phyloP scores from a whole-genome alignment of 768 basidiomycete genomes.

The Termitomyces heimii region DNA sequence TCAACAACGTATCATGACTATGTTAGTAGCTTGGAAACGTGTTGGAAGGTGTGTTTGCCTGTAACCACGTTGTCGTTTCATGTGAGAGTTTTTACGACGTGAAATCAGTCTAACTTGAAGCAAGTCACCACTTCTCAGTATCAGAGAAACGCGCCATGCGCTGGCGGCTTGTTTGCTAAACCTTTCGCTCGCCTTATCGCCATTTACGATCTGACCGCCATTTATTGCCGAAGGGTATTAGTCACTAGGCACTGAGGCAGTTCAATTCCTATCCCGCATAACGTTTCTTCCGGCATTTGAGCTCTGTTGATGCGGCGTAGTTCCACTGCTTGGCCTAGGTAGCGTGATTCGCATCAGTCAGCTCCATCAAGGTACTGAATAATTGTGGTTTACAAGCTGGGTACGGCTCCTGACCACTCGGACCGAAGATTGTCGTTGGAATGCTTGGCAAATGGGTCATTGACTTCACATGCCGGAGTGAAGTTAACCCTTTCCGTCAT shows the following conservation, averaged over 20 bases:
- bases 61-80: constrained; percentile 1
- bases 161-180: background rate
- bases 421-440: background rate
- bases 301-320: background rate
- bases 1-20: background rate
- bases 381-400: background rate
- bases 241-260: background rate
- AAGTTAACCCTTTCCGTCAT: background rate
- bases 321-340: background rate
- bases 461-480: background rate
- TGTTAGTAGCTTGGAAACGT: background rate
- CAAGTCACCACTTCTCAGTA: background rate
- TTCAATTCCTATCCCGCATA: background rate
- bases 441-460: background rate
- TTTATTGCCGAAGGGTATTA: background rate
- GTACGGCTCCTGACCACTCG: background rate
- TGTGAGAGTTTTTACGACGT: background rate
- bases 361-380: background rate
- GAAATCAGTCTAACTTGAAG: background rate
- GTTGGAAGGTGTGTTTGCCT: background rate
- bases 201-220: background rate
- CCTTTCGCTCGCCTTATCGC: background rate
- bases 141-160: background rate
- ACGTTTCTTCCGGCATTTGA: background rate
- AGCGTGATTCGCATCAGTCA: too few species aligned